A percentile compares a stretch with the other conserved stretches of the same genome.
These are phyloP conservation scores for Russula olivacea DNA, from an alignment of 768 basidiomycete genomes.

Conservation along the genomic window DNA sequence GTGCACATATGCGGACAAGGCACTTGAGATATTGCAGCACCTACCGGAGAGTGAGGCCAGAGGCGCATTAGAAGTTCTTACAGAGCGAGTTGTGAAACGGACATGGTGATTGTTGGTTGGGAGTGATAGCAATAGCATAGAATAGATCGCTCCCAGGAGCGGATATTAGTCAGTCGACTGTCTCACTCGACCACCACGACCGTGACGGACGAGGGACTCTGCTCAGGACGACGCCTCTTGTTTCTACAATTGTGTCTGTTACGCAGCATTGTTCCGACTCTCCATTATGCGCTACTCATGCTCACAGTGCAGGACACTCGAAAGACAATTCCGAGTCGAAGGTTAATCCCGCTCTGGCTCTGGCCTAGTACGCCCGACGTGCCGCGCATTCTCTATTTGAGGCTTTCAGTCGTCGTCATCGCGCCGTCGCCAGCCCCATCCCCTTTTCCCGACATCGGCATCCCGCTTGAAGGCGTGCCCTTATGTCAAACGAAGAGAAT, in stretches of 20 bases:
- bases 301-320: conserved; percentile 15
- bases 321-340: neutral
- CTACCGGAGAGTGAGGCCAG: conserved; percentile 82
- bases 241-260: conserved; percentile 15
- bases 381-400: conserved; percentile 1
- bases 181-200: conserved; percentile 11
- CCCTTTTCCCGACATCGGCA: neutral
- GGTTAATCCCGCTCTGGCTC: no score
- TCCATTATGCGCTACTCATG: conserved; percentile 16
- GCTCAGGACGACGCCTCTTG: neutral
- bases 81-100: conserved; percentile 60
- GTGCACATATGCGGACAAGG: conserved; percentile 64
- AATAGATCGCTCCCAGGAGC: neutral
- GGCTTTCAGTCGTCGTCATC: conserved; percentile 5
- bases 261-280: conserved; percentile 17
- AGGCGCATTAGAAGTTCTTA: conserved; percentile 65
- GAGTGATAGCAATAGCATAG: neutral
- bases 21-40: conserved; percentile 56
- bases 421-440: conserved; percentile 5
- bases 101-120: conserved; percentile 38
- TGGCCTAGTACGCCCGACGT: neutral
- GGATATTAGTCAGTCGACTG: neutral
- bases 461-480: conserved; percentile 15
- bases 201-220: neutral
- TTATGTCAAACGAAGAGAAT: conserved; percentile 58